phyloP scores from a whole-genome alignment of 805 yeast species.

The Debaryomyces maramus region DNA sequence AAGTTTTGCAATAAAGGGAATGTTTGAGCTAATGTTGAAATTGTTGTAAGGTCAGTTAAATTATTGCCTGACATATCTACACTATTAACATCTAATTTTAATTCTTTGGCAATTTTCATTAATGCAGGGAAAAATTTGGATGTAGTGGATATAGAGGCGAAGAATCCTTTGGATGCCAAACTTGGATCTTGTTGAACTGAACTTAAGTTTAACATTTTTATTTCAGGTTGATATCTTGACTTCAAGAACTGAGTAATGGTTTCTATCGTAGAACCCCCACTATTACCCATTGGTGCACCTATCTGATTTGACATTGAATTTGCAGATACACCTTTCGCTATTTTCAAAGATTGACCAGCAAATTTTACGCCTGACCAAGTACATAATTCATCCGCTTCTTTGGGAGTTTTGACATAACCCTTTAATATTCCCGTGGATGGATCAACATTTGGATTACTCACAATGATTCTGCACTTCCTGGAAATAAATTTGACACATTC shows the following conservation, averaged over 20 bases:
- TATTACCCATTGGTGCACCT: constrained; percentile 13
- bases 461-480: constrained; percentile 59
- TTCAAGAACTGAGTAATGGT: constrained; percentile 59
- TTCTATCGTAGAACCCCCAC: constrained; percentile 50
- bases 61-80: constrained; percentile 64
- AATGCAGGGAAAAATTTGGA: constrained; percentile 89
- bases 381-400: constrained; percentile 58
- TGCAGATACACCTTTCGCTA: constrained; percentile 37
- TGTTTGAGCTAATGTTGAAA: constrained; percentile 66
- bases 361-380: constrained; percentile 77
- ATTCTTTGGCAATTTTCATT: constrained; percentile 70
- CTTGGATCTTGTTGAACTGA: constrained; percentile 63
- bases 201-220: constrained; percentile 68
- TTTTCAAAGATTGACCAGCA: constrained; percentile 68
- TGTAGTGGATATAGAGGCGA: constrained; percentile 58
- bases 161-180: constrained; percentile 61
- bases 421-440: constrained; percentile 49
- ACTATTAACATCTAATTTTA: constrained; percentile 60
- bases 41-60: constrained; percentile 56
- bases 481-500: constrained; percentile 70
- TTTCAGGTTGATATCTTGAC: constrained; percentile 63
- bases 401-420: constrained; percentile 55
- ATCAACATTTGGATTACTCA: constrained; percentile 55
- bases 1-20: constrained; percentile 78
- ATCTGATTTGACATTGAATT: constrained; percentile 16